Evolutionary conservation across 1,284 basidiomycete species (phyloP).

Genomic region (Butyriboletus appendiculatus): DNA sequence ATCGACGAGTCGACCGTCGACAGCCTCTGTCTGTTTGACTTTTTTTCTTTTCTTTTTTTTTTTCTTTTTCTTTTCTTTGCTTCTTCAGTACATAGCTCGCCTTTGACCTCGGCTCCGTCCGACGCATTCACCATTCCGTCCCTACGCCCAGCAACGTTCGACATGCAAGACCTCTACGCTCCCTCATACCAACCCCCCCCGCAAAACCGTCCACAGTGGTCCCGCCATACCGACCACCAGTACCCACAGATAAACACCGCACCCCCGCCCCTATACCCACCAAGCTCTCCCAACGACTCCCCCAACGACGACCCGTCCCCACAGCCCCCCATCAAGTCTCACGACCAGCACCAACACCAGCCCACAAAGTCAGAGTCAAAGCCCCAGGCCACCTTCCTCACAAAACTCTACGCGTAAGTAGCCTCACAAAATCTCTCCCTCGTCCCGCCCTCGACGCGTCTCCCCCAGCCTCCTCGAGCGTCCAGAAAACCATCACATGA

Average conservation of each 20-base stretch:
- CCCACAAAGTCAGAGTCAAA: slow-evolving; percentile 64
- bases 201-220: slow-evolving; percentile 38
- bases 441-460: slow-evolving; percentile 14
- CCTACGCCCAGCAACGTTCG: slow-evolving; percentile 38
- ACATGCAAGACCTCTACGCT: slow-evolving; percentile 65
- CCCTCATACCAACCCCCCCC: slow-evolving; percentile 47
- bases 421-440: too few relatives aligned
- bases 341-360: slow-evolving; percentile 52
- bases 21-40: slow-evolving; percentile 30
- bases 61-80: background rate
- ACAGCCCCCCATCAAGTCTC: slow-evolving; percentile 41
- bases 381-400: slow-evolving; percentile 88
- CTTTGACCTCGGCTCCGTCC: slow-evolving; percentile 28
- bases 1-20: slow-evolving; percentile 35
- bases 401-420: slow-evolving; percentile 90
- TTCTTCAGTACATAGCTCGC: slow-evolving; percentile 35
- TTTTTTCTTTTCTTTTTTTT: slow-evolving; percentile 32
- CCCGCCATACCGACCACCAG: slow-evolving; percentile 34
- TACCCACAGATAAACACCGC: slow-evolving; percentile 38
- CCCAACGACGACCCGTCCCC: slow-evolving; percentile 52
- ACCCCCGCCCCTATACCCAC: slow-evolving; percentile 44
- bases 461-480: slow-evolving; percentile 71
- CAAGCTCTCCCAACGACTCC: slow-evolving; percentile 44
- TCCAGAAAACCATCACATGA: slow-evolving; percentile 88
- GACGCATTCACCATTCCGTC: slow-evolving; percentile 37